Base-by-base conservation (phyloP, 345 rosid species). In the Noccaea caerulescens region DNA sequence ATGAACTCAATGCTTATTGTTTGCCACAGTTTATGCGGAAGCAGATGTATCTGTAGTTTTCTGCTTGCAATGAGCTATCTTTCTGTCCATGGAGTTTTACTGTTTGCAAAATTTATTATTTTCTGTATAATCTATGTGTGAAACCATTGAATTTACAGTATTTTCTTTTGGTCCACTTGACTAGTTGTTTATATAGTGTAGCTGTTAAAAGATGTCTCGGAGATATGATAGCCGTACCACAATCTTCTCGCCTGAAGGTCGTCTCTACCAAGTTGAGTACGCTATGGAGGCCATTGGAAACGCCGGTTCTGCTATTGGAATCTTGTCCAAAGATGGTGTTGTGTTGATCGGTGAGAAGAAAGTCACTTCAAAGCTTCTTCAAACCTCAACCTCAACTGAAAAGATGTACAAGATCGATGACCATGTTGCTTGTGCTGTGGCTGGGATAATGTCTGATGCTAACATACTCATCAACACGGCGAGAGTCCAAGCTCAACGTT, bases 271-370 rank as follows among this genome's bases (percentile, higher is more conserved):
- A 77, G 98, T 93, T 8, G 98, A 93, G 63, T 93, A 93, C 36
- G 98, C 98, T 16, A 90, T 93, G 98, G 98, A 93, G 73, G 98
- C 98, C 60, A 93, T 88, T 39, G 97, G 98, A 11, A 93, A 90
- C 62, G 98, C 98, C 8, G 97, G 98, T 16, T 79, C 84, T 49
- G 98, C 98, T 0, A 88, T 93, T 39, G 97, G 97, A 34, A 84
- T 90, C 58, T 71, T 93, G 11, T 77, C 98, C 0, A 91, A 88
- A 83, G 98, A 93, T 49, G 92, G 96, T 10, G 96, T 88, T 25
- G 90, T 93, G 68, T 75, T 91, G 79, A 80, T 87, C 49, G 98
- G 97, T 3, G 98, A 93, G 76, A 93, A 91, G 86, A 93, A 93
- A 83, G 97, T 93, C 14, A 93, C 98, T 4, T 90, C 96, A 30